A percentile compares a stretch with the other conserved stretches of the same genome.
Evolutionary conservation across 2,329 filamentous ascomycete species (phyloP).

Genomic region (Leptographium radiaticola): DNA sequence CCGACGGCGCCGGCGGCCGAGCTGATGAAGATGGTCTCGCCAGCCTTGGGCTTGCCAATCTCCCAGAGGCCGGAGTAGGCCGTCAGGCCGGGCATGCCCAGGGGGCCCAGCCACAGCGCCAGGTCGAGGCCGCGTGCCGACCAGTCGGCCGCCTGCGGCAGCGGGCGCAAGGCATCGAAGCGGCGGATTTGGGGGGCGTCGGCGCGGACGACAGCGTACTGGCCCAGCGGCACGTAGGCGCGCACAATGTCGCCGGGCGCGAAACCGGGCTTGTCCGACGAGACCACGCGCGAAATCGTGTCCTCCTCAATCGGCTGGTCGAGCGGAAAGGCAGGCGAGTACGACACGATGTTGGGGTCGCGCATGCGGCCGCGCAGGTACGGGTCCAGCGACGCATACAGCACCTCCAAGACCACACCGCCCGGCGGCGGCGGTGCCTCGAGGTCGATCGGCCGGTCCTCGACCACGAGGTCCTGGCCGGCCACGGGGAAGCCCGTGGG

Average conservation of each 20-base stretch:
- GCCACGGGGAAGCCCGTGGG: slow-evolving; percentile 54
- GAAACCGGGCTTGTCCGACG: slow-evolving; percentile 48
- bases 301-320: slow-evolving; percentile 51
- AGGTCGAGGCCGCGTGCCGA: slow-evolving; percentile 41
- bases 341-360: slow-evolving; percentile 48
- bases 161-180: too few relatives aligned
- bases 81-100: slow-evolving; percentile 37
- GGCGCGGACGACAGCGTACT: too few relatives aligned
- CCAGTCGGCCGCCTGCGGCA: too few relatives aligned
- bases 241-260: slow-evolving; percentile 51
- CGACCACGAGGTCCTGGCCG: slow-evolving; percentile 57
- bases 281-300: slow-evolving; percentile 55
- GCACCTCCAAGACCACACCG: slow-evolving; percentile 55
- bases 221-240: too few relatives aligned
- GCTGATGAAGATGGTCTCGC: slow-evolving; percentile 71
- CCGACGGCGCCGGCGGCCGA: slow-evolving; percentile 73
- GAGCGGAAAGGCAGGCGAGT: slow-evolving; percentile 48
- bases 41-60: slow-evolving; percentile 59
- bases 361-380: slow-evolving; percentile 78
- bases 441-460: slow-evolving; percentile 55
- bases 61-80: slow-evolving; percentile 48
- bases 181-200: too few relatives aligned
- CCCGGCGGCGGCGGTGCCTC: slow-evolving; percentile 42
- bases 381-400: slow-evolving; percentile 69
- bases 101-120: slow-evolving; percentile 56